These are phyloP conservation scores for Pinus tabuliformis DNA, from an alignment of 75 land plant species.

Conservation along the genomic window DNA sequence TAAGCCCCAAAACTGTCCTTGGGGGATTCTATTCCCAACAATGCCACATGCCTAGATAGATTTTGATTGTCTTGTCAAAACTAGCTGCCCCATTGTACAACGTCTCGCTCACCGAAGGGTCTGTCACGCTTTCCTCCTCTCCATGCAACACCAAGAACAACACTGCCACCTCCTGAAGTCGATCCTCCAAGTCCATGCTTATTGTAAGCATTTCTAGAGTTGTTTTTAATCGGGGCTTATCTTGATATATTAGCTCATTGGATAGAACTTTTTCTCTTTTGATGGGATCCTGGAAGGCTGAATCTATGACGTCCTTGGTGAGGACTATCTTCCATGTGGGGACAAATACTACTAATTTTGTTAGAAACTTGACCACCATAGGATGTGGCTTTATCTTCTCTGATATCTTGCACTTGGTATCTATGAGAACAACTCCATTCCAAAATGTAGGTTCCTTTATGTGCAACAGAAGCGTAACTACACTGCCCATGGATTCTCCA, in stretches of 20 bases:
- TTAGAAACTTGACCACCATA: constrained; percentile 62
- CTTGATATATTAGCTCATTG: constrained; percentile 80
- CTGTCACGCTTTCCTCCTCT: constrained; percentile 71
- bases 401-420: constrained; percentile 96
- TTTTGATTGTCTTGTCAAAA: constrained; percentile 64
- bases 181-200: constrained; percentile 67
- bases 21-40: no score
- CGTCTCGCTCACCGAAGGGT: constrained; percentile 70
- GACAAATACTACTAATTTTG: constrained; percentile 58
- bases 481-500: constrained; percentile 93
- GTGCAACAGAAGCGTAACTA: constrained; percentile 67
- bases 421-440: constrained; percentile 81
- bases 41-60: constrained; percentile 81
- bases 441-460: constrained; percentile 63
- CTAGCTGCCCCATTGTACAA: constrained; percentile 58
- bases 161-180: constrained; percentile 72
- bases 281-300: constrained; percentile 90
- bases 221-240: constrained; percentile 82
- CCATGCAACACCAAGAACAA: constrained; percentile 86
- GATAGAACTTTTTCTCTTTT: constrained; percentile 80
- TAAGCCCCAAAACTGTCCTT: no score
- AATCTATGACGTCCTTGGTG: constrained; percentile 74
- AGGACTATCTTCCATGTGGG: constrained; percentile 98
- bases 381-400: constrained; percentile 95
- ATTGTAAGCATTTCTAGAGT: constrained; percentile 81